Base-by-base conservation (phyloP, 257 asterid genomes). In the Galeopsis tetrahit region DNA sequence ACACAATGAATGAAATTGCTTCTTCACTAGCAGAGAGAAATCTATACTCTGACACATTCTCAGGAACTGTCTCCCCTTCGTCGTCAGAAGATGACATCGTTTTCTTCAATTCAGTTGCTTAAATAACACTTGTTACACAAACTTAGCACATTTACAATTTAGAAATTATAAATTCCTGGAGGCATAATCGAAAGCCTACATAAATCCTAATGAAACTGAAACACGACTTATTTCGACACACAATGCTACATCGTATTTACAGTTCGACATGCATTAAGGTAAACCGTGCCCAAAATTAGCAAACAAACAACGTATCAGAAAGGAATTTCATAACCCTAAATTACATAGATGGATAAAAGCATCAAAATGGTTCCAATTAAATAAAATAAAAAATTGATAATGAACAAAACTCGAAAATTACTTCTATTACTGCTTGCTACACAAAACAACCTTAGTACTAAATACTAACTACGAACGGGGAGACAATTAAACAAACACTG, bases 81-180 rank as follows among this genome's bases (percentile, higher is more conserved):
- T 94, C 99, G 44, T 89, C 99, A 15, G 96, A 89, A 73, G 86
- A 87, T 48, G 82, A 79, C 98, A 88, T 92, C 62, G 58, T 56
- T 52, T 72, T 6, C 80, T 75, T 40, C 10, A 52, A n/a, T 40
- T 52, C 59, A 55, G 35, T 39, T 40, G 31, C n/a, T n/a, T n/a
- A n/a, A 74, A 48, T 4, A 44, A n/a, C 3, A 48, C 17, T 11
- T 11, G 55, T 48, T 4, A n/a, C 13, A 9, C 48, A 42, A 42
- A 42, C 48, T 21, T 48, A 48, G 55, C 15, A 48, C 55, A 48
- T 42, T 42, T 17, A n/a, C 17, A 48, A 48, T 5, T 42, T 9
- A 42, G 44, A 39, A 39, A 39, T 39, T 39, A 5, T 46, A 46
- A 46, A 14, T 46, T 46, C 52, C 14, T 46, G 52, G 15, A 46